Evolutionary conservation across 1,139 yeast species (phyloP).

Genomic region (Pichia norvegensis): DNA sequence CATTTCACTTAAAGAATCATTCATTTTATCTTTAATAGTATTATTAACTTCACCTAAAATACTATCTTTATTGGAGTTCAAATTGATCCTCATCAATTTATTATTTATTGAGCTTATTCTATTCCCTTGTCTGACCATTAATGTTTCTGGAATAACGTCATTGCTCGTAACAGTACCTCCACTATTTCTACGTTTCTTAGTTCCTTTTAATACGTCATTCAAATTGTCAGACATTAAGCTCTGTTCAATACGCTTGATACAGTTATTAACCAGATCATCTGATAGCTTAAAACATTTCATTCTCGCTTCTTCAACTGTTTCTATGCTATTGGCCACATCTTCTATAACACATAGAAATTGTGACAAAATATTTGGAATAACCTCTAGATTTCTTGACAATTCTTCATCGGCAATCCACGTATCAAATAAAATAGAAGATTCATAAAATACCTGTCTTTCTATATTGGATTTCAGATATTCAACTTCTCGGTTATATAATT

Average conservation of each 20-base stretch:
- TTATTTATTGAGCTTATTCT: slow-evolving; percentile 15
- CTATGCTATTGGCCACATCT: slow-evolving; percentile 5
- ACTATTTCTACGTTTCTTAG: slow-evolving; percentile 7
- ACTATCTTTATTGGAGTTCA: slow-evolving; percentile 4
- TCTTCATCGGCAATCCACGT: slow-evolving; percentile 6
- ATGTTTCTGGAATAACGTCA: slow-evolving; percentile 1
- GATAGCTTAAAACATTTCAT: slow-evolving; percentile 8
- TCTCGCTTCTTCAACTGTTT: slow-evolving; percentile 11
- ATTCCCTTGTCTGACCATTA: slow-evolving; percentile 12
- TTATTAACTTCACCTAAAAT: not conserved
- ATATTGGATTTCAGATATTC: slow-evolving; percentile 38
- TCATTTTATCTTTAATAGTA: not conserved
- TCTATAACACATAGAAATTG: slow-evolving; percentile 8
- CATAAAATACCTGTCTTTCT: slow-evolving; percentile 47
- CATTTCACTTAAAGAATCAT: slow-evolving; percentile 11
- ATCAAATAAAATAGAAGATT: slow-evolving; percentile 45
- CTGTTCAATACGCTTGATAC: slow-evolving; percentile 1
- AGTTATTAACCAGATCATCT: slow-evolving; percentile 8
- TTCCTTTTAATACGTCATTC: not conserved
- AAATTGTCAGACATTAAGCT: not conserved
- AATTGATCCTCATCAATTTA: slow-evolving; percentile 16
- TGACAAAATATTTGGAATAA: slow-evolving; percentile 10
- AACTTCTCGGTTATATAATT: slow-evolving; percentile 36
- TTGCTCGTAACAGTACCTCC: not conserved
- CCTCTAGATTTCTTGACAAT: not conserved